Percentiles rank a stretch among this genome's conserved stretches.
These are phyloP conservation scores for Xylaria sp. DNA, from an alignment of 2,329 filamentous ascomycete species.

Conservation along the genomic window DNA sequence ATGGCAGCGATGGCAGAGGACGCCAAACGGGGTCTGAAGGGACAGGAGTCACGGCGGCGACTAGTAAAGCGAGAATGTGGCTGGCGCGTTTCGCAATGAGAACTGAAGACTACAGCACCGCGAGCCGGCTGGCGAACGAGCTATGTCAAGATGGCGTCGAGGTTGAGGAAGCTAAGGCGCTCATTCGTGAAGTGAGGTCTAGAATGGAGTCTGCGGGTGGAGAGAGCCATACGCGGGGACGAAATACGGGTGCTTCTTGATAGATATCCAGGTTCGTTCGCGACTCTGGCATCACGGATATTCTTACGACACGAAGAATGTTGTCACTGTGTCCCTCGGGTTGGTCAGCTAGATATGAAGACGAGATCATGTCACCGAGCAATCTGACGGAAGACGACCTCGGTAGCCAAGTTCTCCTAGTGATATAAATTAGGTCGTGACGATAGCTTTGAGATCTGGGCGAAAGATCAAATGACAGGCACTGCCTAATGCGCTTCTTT, in stretches of 20 bases:
- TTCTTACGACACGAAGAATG: too few relatives aligned
- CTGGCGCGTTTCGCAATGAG: slow-evolving; percentile 77
- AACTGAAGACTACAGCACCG: slow-evolving; percentile 67
- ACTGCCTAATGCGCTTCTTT: too few relatives aligned
- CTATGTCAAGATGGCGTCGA: slow-evolving; percentile 93
- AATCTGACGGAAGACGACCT: too few relatives aligned
- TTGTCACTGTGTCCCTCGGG: too few relatives aligned
- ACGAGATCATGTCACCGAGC: too few relatives aligned
- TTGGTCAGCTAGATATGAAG: too few relatives aligned
- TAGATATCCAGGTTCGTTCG: too few relatives aligned
- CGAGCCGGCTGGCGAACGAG: slow-evolving; percentile 79
- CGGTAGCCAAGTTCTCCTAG: too few relatives aligned
- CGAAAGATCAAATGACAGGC: too few relatives aligned
- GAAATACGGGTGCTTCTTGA: background rate
- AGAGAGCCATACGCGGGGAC: slow-evolving; percentile 5
- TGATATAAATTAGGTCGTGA: too few relatives aligned
- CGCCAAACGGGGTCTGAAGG: slow-evolving; percentile 39
- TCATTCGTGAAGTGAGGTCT: slow-evolving; percentile 80
- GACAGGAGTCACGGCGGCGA: slow-evolving; percentile 84
- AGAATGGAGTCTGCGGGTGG: slow-evolving; percentile 51
- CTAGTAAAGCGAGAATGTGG: slow-evolving; percentile 90
- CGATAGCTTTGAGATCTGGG: too few relatives aligned
- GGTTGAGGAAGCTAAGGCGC: slow-evolving; percentile 91
- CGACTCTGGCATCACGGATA: too few relatives aligned
- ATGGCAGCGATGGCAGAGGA: slow-evolving; percentile 33